Evolutionary conservation across 768 basidiomycete genomes (phyloP), one percentile per base, ranked within the genome.

Genomic region (Rhizopogon vulgaris): DNA sequence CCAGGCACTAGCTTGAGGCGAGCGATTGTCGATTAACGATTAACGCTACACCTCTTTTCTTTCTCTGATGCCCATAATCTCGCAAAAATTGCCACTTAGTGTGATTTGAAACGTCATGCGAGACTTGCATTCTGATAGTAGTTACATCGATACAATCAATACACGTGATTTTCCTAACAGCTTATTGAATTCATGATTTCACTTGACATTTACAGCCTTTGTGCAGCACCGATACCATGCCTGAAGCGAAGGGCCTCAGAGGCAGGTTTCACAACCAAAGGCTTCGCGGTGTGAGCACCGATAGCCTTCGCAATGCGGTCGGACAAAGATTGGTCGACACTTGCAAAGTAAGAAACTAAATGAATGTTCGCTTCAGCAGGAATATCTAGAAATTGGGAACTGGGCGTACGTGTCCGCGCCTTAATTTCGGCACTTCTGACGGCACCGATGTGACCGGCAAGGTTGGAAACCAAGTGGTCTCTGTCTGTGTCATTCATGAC

Each of bases 281-380:
- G 87, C 48, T 67, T 56, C n/a, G 82, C 84, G 2, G 69, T 60
- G 2, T 79, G 71, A 43, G 78, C 73, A 38, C 82, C 82, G 48
- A 94, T 75, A 2, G 82, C 87, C 59, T 77, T 78, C n/a, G 90
- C 90, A 58, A 97, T 75, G 55, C 87, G 78, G 68, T 89, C 82
- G 4, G 83, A 84, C 34, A 94, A 73, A 10, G 70, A 74, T 62
- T 89, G 85, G 65, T 87, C 79, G 52, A 96, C 83, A 47, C 80
- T 82, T 38, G 88, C 84, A 79, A 85, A 94, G 54, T 87, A 84
- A 27, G 85, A 78, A 37, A 90, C 87, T 88, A 48, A 34, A 48
- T 14, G 28, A 43, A 17, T 8, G 30, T 55, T 41, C 55, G 49
- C 51, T 17, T 38, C 39, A 50, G 10, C 22, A 14, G 36, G 9